Conservation (phyloP, 805 yeast genomes). For the Starmerella davenportii region DNA sequence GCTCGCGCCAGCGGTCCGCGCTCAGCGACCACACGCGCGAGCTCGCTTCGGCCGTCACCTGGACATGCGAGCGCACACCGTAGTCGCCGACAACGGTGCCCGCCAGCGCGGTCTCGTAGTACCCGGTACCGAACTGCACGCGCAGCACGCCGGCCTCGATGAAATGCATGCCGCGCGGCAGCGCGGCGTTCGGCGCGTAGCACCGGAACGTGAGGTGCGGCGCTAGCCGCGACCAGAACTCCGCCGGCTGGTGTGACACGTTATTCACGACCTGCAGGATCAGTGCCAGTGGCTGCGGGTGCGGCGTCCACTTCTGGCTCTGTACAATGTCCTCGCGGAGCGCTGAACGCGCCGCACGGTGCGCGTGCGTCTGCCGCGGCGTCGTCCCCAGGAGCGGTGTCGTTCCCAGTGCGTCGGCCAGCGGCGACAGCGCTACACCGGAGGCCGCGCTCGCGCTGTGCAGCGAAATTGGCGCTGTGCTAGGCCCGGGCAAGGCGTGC, state of each 20-base stretch:
- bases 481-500: neutral
- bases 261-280: constrained; percentile 49
- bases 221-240: constrained; percentile 48
- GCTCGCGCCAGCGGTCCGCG: neutral
- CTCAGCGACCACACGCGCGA: constrained; percentile 8
- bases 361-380: constrained; percentile 17
- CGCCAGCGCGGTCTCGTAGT: constrained; percentile 40
- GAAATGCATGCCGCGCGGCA: constrained; percentile 9
- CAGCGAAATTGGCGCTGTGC: neutral
- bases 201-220: constrained; percentile 30
- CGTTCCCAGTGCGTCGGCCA: neutral
- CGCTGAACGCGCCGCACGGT: constrained; percentile 22
- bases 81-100: constrained; percentile 59
- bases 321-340: constrained; percentile 20
- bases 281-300: constrained; percentile 42
- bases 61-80: neutral
- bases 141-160: constrained; percentile 34
- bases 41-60: constrained; percentile 9
- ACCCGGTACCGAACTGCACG: constrained; percentile 24
- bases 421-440: neutral
- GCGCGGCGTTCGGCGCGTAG: constrained; percentile 1
- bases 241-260: constrained; percentile 30
- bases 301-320: constrained; percentile 21
- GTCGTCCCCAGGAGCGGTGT: constrained; percentile 13
- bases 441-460: neutral